These are phyloP conservation scores for Paraconiothyrium brasiliense DNA, from an alignment of 2,329 filamentous ascomycete species.

Conservation along the genomic window DNA sequence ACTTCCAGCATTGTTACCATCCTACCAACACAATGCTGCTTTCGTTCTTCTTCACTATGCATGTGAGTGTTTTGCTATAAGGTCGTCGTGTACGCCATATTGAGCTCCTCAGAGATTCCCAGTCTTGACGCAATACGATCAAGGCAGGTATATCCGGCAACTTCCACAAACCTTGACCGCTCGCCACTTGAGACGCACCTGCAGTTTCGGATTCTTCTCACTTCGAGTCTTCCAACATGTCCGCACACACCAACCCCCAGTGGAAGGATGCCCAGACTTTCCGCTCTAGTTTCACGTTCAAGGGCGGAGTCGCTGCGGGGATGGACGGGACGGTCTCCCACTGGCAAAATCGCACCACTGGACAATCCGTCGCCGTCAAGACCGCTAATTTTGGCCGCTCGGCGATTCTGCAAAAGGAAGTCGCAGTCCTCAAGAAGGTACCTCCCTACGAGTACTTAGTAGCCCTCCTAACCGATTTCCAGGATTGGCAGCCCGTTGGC, in stretches of 20 bases:
- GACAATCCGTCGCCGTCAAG: constrained; percentile 5
- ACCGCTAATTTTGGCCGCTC: not conserved
- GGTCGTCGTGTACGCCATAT: not conserved
- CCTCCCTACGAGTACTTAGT: constrained; percentile 25
- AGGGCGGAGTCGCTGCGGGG: not conserved
- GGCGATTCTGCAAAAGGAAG: not conserved
- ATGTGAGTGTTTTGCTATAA: not conserved
- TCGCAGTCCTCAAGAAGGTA: constrained; percentile 4
- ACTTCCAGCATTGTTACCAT: not conserved
- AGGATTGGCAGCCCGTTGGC: constrained; percentile 7
- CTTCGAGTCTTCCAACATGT: not conserved
- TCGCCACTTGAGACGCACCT: not conserved
- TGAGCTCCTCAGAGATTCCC: not conserved
- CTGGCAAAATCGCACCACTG: not conserved
- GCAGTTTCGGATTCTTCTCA: not conserved
- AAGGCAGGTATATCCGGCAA: not conserved
- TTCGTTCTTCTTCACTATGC: not conserved
- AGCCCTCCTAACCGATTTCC: constrained; percentile 16
- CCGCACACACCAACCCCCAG: not conserved
- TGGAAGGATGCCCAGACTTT: not conserved
- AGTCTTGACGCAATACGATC: not conserved
- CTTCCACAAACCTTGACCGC: not conserved
- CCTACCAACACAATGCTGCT: not conserved
- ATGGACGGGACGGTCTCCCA: not conserved
- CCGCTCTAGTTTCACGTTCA: not conserved